A percentile compares a stretch with the other conserved stretches of the same genome.
These are phyloP conservation scores for Voacanga thouarsii DNA, from an alignment of 257 asterid species.

Conservation along the genomic window DNA sequence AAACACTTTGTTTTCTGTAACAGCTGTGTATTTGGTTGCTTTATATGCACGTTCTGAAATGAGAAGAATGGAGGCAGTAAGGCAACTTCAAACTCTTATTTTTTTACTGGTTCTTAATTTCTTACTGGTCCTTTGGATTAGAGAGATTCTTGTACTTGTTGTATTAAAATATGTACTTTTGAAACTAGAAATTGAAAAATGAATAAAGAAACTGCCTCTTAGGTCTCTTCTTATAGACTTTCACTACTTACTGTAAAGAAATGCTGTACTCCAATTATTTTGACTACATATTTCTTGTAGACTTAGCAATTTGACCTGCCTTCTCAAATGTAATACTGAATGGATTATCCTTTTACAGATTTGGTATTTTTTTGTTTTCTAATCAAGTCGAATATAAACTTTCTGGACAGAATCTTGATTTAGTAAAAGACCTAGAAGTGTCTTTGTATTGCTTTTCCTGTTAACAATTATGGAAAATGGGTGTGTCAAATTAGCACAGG, in stretches of 20 bases:
- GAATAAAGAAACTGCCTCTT: neutral
- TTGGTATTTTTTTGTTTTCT: neutral
- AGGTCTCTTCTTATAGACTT: neutral
- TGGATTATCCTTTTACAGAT: neutral
- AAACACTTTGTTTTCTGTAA: conserved; percentile 19
- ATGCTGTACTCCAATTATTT: neutral
- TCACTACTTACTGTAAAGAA: neutral
- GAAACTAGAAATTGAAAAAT: neutral
- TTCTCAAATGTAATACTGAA: neutral
- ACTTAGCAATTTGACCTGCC: neutral
- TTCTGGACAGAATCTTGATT: neutral
- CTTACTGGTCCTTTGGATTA: neutral
- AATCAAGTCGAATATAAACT: neutral
- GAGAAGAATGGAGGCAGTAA: conserved; percentile 94
- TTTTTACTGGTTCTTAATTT: neutral
- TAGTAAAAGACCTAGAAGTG: too few species aligned
- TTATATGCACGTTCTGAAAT: conserved; percentile 92
- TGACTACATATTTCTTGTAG: neutral
- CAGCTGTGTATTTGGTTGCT: conserved; percentile 97
- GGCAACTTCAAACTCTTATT: conserved; percentile 9
- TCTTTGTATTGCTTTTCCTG: neutral
- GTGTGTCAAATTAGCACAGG: neutral
- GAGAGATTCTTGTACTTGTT: neutral
- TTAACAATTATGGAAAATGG: neutral
- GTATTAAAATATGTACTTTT: neutral